Conservation (phyloP, 257 asterid genomes). For the Euphrasia confusa region DNA sequence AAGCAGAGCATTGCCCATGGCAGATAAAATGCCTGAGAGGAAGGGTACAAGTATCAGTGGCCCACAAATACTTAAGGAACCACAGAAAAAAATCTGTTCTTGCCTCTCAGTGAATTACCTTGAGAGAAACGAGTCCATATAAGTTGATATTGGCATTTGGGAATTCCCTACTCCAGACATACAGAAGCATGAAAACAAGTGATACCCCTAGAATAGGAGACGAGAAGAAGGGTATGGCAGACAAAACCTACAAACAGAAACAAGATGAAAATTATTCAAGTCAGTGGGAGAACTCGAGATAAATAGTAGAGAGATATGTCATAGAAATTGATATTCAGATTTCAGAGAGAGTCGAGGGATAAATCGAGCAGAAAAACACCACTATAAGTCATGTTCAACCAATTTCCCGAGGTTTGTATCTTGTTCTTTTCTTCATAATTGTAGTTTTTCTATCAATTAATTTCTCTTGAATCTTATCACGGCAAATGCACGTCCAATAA, state of each 20-base stretch:
- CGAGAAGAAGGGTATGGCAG: constrained; percentile 63
- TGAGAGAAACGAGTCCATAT: constrained; percentile 79
- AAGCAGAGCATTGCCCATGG: constrained; percentile 97
- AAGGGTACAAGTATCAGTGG: constrained; percentile 11
- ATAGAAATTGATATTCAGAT: not conserved
- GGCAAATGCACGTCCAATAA: not conserved
- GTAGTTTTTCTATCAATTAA: too few relatives aligned
- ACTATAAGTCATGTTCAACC: constrained; percentile 3
- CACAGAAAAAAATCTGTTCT: constrained; percentile 6
- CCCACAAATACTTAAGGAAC: constrained; percentile 6
- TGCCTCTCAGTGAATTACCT: constrained; percentile 42
- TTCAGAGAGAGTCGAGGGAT: not conserved
- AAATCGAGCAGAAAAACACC: not conserved
- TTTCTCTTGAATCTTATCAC: too few relatives aligned
- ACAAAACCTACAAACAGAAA: constrained; percentile 52
- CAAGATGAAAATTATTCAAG: constrained; percentile 7
- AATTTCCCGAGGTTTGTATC: not conserved
- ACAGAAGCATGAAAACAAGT: constrained; percentile 94
- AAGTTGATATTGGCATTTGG: constrained; percentile 77
- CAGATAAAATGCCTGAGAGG: constrained; percentile 79
- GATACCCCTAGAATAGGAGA: constrained; percentile 73
- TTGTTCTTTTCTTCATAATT: too few relatives aligned
- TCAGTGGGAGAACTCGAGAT: constrained; percentile 2
- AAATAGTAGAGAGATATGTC: not conserved
- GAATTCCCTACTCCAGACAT: constrained; percentile 93